A percentile compares a stretch with the other conserved stretches of the same genome.
These are phyloP conservation scores for Ilyonectria sp. DNA, from an alignment of 2,329 filamentous ascomycete genomes.

Conservation along the genomic window DNA sequence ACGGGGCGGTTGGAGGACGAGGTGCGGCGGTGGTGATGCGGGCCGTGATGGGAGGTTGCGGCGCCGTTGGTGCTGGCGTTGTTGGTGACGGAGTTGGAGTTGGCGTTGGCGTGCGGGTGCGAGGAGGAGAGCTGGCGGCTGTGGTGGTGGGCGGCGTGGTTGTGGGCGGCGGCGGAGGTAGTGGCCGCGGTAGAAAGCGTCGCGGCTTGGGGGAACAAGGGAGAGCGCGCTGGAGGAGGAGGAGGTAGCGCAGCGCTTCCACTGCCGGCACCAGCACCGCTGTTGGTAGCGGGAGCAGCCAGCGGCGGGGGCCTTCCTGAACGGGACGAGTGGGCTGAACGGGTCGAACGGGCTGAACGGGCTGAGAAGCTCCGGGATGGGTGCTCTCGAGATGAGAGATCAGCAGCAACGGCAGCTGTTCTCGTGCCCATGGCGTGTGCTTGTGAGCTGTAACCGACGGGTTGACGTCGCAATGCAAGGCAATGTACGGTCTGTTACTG, in stretches of 20 bases:
- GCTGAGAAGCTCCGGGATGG: slow-evolving; percentile 55
- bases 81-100: slow-evolving; percentile 36
- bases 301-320: slow-evolving; percentile 33
- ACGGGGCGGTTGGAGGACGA: slow-evolving; percentile 58
- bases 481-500: not conserved
- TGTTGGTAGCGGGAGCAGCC: slow-evolving; percentile 27
- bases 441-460: not conserved
- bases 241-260: slow-evolving; percentile 27
- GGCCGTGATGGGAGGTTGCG: slow-evolving; percentile 44
- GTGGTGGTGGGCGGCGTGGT: slow-evolving; percentile 39
- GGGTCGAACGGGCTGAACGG: slow-evolving; percentile 51
- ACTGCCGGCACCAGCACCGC: slow-evolving; percentile 7
- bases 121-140: slow-evolving; percentile 44
- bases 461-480: not conserved
- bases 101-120: slow-evolving; percentile 43
- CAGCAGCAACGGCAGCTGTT: slow-evolving; percentile 42
- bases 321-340: slow-evolving; percentile 45
- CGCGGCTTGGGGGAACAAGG: slow-evolving; percentile 29
- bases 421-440: slow-evolving; percentile 43
- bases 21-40: slow-evolving; percentile 57
- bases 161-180: not conserved
- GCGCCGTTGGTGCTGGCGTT: slow-evolving; percentile 45
- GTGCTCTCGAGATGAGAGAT: slow-evolving; percentile 44
- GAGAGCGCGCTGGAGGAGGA: slow-evolving; percentile 37
- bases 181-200: slow-evolving; percentile 28